Base-by-base conservation (phyloP, 2,329 filamentous ascomycete genomes). In the Nemania serpens region DNA sequence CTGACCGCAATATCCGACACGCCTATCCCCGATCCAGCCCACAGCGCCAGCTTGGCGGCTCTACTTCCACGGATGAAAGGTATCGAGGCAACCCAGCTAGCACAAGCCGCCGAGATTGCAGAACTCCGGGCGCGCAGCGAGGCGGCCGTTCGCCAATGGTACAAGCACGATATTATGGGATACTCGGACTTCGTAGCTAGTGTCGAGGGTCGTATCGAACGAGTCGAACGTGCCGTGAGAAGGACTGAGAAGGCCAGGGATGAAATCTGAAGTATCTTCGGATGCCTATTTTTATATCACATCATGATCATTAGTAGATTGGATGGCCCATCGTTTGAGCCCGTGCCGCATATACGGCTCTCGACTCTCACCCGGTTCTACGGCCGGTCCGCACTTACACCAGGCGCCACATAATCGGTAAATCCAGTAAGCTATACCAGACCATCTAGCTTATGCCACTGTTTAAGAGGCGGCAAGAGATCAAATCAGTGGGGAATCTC, bases 161-260 rank as follows among this genome's bases (percentile, higher is more conserved):
- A 94, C 75, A 88, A 93, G 73, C 78, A 85, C 22, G 85, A 87
- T 3, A 81, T 95, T 45, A 78, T 96, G 49, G 82, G 83, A 11
- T 86, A 85, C 67, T 88, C 88, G 0, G 84, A 87, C 67, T 83
- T 84, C 59, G 88, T 92, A 78, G 89, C 88, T 20, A 86, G 89
- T 53, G 86, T 89, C 71, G 90, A 96, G 75, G 82, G 84, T 36
- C 81, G 89, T 51, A 75, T 93, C 12, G 84, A 85, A 74, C 79
- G 81, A 62, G 83, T 86, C 7, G 91, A 95, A 76, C 82, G 85
- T 56, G 79, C 80, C 9, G 79, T 94, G 2, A 81, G 86, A 71
- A 83, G 89, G 69, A 79, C 80, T 52, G 90, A 93, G 75, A 82
- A 79, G 68, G 82, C 79, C 68, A 79, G 79, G 64, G 83, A 85